phyloP scores from a whole-genome alignment of 106 monocot species.

The Chionographis japonica region DNA sequence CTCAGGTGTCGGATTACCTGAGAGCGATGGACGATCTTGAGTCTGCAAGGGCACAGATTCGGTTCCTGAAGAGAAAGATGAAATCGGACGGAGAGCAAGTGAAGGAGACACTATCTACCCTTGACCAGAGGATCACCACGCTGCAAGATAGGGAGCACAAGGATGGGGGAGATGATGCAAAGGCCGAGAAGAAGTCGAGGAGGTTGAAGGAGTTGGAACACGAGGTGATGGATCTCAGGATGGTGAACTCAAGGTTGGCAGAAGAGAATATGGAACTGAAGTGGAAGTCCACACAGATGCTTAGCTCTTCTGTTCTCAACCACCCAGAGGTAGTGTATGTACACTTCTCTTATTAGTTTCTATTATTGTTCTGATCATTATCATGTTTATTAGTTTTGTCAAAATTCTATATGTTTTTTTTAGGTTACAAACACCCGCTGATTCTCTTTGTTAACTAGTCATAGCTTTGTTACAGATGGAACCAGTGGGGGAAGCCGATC shows the following conservation, averaged over 20 bases:
- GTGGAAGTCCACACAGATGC: constrained; percentile 30
- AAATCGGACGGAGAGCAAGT: constrained; percentile 29
- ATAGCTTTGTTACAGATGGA: constrained; percentile 23
- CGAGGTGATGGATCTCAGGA: constrained; percentile 35
- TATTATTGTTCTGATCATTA: background rate
- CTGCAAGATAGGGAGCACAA: constrained; percentile 21
- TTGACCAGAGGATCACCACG: constrained; percentile 30
- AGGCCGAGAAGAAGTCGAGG: constrained; percentile 33
- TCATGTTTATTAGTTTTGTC: background rate
- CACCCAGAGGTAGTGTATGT: constrained; percentile 38
- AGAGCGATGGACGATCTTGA: constrained; percentile 34
- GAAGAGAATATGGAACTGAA: constrained; percentile 46
- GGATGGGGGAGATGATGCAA: constrained; percentile 17
- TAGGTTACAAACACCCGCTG: background rate
- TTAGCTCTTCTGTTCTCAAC: constrained; percentile 9
- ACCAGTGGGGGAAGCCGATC: constrained; percentile 27
- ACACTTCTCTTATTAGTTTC: background rate
- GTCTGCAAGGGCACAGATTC: constrained; percentile 27
- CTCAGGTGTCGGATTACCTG: constrained; percentile 27
- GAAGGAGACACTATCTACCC: constrained; percentile 32
- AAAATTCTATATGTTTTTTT: background rate
- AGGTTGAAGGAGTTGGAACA: constrained; percentile 43
- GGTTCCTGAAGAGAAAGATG: constrained; percentile 37
- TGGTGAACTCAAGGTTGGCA: constrained; percentile 42
- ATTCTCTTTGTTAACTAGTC: background rate